Percentiles rank a stretch among this genome's conserved stretches.
phyloP scores from a whole-genome alignment of 306 rosid genomes.

The Hippophae gyantsensis region DNA sequence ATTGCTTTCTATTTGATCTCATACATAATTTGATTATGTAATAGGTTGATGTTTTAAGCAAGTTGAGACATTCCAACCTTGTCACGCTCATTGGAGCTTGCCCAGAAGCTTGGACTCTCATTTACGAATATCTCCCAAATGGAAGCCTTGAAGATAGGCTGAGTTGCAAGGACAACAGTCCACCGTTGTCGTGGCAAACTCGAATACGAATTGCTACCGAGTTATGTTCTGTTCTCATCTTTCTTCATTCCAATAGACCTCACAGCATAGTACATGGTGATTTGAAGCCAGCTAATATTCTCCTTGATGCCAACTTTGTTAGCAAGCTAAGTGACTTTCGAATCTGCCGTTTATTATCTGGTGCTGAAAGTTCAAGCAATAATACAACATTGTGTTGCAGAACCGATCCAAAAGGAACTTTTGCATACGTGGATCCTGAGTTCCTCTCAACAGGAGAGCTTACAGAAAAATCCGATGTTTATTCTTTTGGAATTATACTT shows the following conservation, averaged over 20 bases:
- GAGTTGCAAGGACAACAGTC: constrained; percentile 46
- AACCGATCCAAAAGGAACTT: constrained; percentile 62
- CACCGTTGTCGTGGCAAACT: constrained; percentile 78
- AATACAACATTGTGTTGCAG: constrained; percentile 33
- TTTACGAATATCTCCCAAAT: constrained; percentile 75
- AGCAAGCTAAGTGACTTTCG: constrained; percentile 85
- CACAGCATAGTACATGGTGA: constrained; percentile 75
- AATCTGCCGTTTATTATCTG: constrained; percentile 40
- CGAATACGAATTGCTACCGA: constrained; percentile 65
- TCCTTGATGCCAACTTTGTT: constrained; percentile 59
- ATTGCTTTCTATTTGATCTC: neutral
- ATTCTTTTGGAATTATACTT: constrained; percentile 79
- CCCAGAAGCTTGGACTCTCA: constrained; percentile 49
- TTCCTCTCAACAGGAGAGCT: constrained; percentile 60
- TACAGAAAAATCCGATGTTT: constrained; percentile 70
- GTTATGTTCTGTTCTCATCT: constrained; percentile 72
- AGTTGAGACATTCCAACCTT: constrained; percentile 75
- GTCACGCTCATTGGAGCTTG: constrained; percentile 77
- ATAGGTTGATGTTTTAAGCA: constrained; percentile 69
- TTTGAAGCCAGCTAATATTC: constrained; percentile 67
- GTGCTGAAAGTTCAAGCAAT: constrained; percentile 29
- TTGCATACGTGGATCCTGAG: constrained; percentile 74
- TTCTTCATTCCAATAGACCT: constrained; percentile 76
- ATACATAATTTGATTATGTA: constrained; percentile 6
- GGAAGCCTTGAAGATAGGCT: constrained; percentile 94